Base-by-base conservation (phyloP, 163 green algal species). In the Scenedesmus sp. region DNA sequence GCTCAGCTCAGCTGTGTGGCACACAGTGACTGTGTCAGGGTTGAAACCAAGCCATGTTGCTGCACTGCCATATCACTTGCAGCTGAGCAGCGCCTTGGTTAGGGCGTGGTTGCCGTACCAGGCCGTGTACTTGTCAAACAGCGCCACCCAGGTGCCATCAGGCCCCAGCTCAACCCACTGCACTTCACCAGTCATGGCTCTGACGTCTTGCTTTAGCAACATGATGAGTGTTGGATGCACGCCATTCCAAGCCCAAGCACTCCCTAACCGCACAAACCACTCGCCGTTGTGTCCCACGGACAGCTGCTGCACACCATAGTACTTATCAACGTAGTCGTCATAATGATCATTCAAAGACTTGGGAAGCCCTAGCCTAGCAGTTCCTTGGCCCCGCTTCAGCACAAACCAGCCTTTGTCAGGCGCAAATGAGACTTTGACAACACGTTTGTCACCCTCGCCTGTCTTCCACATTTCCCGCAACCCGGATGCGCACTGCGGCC, bases 111-210 rank as follows among this genome's bases (percentile, higher is more conserved):
- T 59, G 26, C 60, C 60, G 46, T 26, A 59, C 62, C 84, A 89
- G 1, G 15, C 60, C 3, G 84, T 89, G 64, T 82, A 82, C 9
- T 59, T 4, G 10, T 77, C n/a, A 82, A 89, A 89, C 62, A 60
- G 34, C 4, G 84, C 60, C 34, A 89, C 60, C 52, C 64, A 89
- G 7, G 60, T 81, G 60, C 60, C 26, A 12, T 89, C 62, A 23
- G 84, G 84, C 5, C 84, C 84, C 84, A 89, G 46, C 84, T 89
- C 84, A 77, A 89, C 84, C 84, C 84, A 89, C 62, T 89, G 13
- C 12, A 88, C 84, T n/a, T 0, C 84, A 54, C 84, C 57, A 52
- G 46, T 66, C 12, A 13, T 60, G 55, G 23, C 54, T 52, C 54
- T 66, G 5, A 13, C 46, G 74, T 26, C 6, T 12, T 26, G 26